Percentiles rank a stretch among this genome's conserved stretches.
Conservation (phyloP, 2,329 filamentous ascomycete species). For the Xylaria sp. region DNA sequence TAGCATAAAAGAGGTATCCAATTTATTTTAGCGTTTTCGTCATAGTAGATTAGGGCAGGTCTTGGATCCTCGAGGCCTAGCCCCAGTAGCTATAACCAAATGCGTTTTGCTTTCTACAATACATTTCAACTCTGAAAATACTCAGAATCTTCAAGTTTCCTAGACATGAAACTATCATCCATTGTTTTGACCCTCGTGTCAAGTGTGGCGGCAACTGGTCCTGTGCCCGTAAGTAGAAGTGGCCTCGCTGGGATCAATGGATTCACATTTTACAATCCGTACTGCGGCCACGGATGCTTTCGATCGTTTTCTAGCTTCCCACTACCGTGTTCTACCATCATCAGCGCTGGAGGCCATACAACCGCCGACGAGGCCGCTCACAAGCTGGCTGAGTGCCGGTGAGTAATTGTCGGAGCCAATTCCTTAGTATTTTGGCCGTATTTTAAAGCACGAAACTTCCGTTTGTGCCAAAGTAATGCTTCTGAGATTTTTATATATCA, state of each 20-base stretch:
- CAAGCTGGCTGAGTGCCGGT: background rate
- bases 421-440: background rate
- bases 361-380: background rate
- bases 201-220: background rate
- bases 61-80: background rate
- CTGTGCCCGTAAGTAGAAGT: background rate
- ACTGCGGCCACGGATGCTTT: slow-evolving; percentile 5
- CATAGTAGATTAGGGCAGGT: background rate
- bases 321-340: background rate
- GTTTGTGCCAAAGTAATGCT: rapidly evolving
- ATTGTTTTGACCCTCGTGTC: background rate
- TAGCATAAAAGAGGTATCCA: background rate
- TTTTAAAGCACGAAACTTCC: background rate
- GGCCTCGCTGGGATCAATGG: slow-evolving; percentile 1
- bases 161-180: background rate
- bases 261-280: slow-evolving; percentile 7
- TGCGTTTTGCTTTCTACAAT: background rate
- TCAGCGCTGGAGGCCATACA: background rate
- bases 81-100: background rate
- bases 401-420: no score
- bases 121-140: background rate
- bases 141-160: background rate
- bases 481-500: background rate
- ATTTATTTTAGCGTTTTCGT: background rate
- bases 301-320: background rate